Evolutionary conservation across 1,284 basidiomycete species (phyloP), one percentile per base, ranked within the genome.

Genomic region (Peniophora sp.): DNA sequence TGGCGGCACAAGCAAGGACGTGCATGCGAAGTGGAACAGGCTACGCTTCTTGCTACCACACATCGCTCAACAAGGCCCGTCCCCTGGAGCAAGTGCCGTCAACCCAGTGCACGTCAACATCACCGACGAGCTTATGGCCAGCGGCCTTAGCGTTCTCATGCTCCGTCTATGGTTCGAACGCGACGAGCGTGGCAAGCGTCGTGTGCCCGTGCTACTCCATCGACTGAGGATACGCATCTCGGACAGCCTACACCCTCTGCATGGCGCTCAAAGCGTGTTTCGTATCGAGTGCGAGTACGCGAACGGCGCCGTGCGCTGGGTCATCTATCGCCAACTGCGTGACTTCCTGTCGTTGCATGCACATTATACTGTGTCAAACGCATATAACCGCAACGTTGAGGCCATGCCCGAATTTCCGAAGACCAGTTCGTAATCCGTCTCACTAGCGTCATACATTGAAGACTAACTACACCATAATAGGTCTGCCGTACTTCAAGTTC

Each of bases 251-350:
- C 84, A 95, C 67, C 87, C 91, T 3, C 71, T 89, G 56, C 79
- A 90, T 60, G 79, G 81, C 27, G 74, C 82, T 49, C 91, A 89
- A 61, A 82, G 89, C 3, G 83, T 94, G 2, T 97, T 95, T 66
- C 81, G 92, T 17, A 93, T 97, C 58, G 93, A 97, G 67, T 96
- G 95, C 68, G 92, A 97, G 68, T 98, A 99, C 63, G 96, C 92
- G 1, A 94, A 97, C 57, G 92, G 92, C n/a, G 85, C 86, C 3
- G 85, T 88, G 52, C 85, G 91, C 65, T 99, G 97, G 96, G 93
- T 97, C 27, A 82, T 99, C 44, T 98, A 99, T 68, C 85, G 96
- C 50, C 89, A 96, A 67, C 75, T 97, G 48, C 83, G 92, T 54
- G 96, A 99, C 66, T 97, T 99, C 63, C 59, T 97, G 49, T 88